A percentile compares a stretch with the other conserved stretches of the same genome.
Evolutionary conservation across 1,139 yeast genomes (phyloP).

Genomic region (Kurtzmaniella quercitrusa): DNA sequence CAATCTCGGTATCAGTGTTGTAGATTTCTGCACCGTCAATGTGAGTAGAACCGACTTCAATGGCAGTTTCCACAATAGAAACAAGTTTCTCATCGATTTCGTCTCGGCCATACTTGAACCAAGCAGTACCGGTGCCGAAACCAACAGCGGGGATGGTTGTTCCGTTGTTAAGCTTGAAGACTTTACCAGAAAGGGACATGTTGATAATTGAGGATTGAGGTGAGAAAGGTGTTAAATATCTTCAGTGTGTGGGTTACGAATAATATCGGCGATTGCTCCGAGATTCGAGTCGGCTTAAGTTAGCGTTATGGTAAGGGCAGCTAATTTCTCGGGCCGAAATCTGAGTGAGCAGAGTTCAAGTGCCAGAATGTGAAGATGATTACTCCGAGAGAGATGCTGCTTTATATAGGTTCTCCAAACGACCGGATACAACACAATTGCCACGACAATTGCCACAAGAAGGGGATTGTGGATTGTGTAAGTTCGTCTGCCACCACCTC

Average conservation of each 20-base stretch:
- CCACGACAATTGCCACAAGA: no score
- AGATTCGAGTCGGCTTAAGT: background rate
- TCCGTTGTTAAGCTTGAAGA: slow-evolving; percentile 20
- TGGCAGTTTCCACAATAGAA: slow-evolving; percentile 20
- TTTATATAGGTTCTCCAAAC: no score
- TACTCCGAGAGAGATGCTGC: no score
- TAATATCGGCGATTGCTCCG: background rate
- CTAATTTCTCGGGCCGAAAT: no score
- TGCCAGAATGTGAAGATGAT: no score
- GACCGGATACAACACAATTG: no score
- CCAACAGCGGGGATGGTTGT: slow-evolving; percentile 26
- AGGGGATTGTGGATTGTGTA: background rate
- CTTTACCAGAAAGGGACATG: slow-evolving; percentile 11
- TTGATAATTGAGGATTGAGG: background rate
- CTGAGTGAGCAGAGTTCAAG: no score
- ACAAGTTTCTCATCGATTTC: slow-evolving; percentile 20
- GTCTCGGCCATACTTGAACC: slow-evolving; percentile 23
- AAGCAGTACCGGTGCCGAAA: slow-evolving; percentile 34
- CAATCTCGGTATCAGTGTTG: slow-evolving; percentile 29
- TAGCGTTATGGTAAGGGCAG: background rate
- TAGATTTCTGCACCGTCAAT: slow-evolving; percentile 37
- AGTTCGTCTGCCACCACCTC: background rate
- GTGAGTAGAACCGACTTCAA: slow-evolving; percentile 29
- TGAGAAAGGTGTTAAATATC: background rate
- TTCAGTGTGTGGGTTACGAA: background rate